Base-by-base conservation (phyloP, 352 stramenopile species). In the Globisporangium okanoganense region DNA sequence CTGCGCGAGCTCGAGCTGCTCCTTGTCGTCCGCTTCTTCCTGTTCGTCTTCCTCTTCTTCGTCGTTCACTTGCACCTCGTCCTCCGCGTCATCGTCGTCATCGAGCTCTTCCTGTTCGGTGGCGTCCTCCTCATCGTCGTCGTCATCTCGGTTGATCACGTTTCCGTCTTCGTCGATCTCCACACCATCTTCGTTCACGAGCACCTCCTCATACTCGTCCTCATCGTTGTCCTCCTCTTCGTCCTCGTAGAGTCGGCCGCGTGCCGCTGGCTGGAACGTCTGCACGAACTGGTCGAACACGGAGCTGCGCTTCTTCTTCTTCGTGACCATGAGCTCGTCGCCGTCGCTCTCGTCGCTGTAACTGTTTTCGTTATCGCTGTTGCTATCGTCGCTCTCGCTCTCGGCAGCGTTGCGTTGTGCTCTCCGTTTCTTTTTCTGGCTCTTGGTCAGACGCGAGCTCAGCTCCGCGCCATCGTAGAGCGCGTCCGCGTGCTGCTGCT, bases 281-380 rank as follows among this genome's bases (percentile, higher is more conserved):
- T 75, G 76, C 35, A 93, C 78, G 69, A 93, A 93, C 66, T 85
- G 64, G 27, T 83, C 70, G 73, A 93, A 93, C n/a, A 90, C 51
- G 35, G 78, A 79, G 7, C 44, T 68, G 35, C 48, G 62, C 38
- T 48, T 62, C 40, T 50, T 67, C 50, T 24, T 69, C 62, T 29
- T 71, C 52, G 35, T 56, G 7, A n/a, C 14, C 57, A 47, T 67
- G 33, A 58, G 41, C 20, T 77, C 71, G n/a, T 68, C 58, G 10
- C 45, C 51, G 13, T 68, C 50, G n/a, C 27, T 44, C 22, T 67
- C 55, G 20, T 40, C 35, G 47, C 50, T 65, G 22, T 45, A 33
- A 40, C 16, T 18, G 22, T 50, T 50, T n/a, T 36, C 65, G 0
- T 48, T 48, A 18, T 72, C 57, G 0, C 45, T 50, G 35, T 40